Evolutionary conservation across 805 yeast genomes (phyloP).

Genomic region (Candida sithepensis): DNA sequence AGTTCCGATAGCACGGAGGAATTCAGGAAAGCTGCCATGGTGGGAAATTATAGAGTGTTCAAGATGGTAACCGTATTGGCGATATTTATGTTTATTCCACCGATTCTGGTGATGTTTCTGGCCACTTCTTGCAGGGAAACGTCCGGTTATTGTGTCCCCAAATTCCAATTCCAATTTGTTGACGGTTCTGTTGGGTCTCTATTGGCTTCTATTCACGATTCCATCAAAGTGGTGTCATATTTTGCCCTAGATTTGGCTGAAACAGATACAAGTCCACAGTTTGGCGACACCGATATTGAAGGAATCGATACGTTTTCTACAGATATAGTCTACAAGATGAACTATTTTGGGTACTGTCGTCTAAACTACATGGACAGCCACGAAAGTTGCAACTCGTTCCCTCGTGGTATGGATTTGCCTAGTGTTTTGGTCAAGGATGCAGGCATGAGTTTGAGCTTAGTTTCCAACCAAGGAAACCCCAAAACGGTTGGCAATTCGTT

Average conservation of each 20-base stretch:
- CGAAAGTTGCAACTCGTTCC: slow-evolving; percentile 33
- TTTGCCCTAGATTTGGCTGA: slow-evolving; percentile 42
- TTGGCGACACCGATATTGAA: slow-evolving; percentile 17
- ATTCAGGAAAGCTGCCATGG: slow-evolving; percentile 3
- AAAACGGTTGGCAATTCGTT: slow-evolving; percentile 38
- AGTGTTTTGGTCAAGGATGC: slow-evolving; percentile 48
- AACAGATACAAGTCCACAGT: slow-evolving; percentile 7
- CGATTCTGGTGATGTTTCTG: slow-evolving; percentile 19
- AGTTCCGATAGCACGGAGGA: background rate
- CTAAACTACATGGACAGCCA: slow-evolving; percentile 20
- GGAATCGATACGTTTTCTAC: slow-evolving; percentile 44
- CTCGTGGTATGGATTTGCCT: slow-evolving; percentile 43
- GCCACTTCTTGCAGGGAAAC: slow-evolving; percentile 32
- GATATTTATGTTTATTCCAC: slow-evolving; percentile 23
- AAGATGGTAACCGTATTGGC: slow-evolving; percentile 19
- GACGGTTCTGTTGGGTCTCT: slow-evolving; percentile 36
- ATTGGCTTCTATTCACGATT: slow-evolving; percentile 37
- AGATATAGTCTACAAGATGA: slow-evolving; percentile 40
- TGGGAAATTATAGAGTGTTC: slow-evolving; percentile 22
- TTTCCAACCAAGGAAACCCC: slow-evolving; percentile 39
- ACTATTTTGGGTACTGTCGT: slow-evolving; percentile 48
- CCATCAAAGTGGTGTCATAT: slow-evolving; percentile 41
- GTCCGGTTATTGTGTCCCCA: slow-evolving; percentile 38
- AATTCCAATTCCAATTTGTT: slow-evolving; percentile 37
- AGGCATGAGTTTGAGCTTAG: slow-evolving; percentile 41